Evolutionary conservation across 257 asterid genomes (phyloP).

Genomic region (Misopates orontium): DNA sequence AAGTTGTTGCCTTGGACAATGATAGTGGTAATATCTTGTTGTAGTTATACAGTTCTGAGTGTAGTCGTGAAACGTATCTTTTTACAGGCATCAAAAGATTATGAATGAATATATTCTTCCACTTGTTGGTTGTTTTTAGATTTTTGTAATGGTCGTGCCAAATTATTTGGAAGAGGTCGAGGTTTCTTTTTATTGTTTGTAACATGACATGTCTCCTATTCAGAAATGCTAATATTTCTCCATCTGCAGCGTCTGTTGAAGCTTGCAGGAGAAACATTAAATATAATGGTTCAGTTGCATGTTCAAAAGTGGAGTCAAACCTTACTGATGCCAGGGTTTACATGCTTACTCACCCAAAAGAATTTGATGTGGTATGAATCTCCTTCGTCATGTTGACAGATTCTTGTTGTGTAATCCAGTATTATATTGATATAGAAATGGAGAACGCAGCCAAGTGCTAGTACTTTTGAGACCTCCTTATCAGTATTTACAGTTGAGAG

Average conservation of each 20-base stretch:
- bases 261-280: conserved; percentile 91
- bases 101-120: not conserved
- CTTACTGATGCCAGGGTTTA: conserved; percentile 89
- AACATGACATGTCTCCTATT: conserved; percentile 31
- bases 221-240: conserved; percentile 9
- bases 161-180: too few species aligned
- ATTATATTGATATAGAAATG: too few species aligned
- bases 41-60: not conserved
- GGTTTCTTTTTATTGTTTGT: not conserved
- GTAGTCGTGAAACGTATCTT: not conserved
- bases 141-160: not conserved
- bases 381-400: not conserved
- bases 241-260: conserved; percentile 81
- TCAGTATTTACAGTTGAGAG: too few species aligned
- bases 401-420: too few species aligned
- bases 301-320: conserved; percentile 87
- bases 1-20: conserved; percentile 92
- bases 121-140: not conserved
- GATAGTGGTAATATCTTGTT: conserved; percentile 59
- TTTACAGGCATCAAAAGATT: not conserved
- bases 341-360: conserved; percentile 96
- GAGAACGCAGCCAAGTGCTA: too few species aligned
- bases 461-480: too few species aligned
- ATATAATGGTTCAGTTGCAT: conserved; percentile 83
- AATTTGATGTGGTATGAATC: conserved; percentile 82